phyloP scores from a whole-genome alignment of 163 green algal genomes.

The Trebouxiophyceae sp. region DNA sequence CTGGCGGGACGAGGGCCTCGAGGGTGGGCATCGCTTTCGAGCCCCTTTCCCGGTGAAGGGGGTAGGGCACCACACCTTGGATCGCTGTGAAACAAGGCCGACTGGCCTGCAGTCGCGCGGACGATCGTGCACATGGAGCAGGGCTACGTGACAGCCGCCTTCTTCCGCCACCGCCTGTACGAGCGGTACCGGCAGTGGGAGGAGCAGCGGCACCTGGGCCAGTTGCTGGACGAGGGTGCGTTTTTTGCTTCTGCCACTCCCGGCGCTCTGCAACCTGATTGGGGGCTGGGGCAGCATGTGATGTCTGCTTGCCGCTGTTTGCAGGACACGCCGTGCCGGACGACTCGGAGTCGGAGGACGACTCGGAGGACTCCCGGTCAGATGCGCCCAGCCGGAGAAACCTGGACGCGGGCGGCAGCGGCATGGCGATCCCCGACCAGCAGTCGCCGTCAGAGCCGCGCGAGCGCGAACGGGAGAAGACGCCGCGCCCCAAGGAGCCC shows the following conservation, averaged over 20 bases:
- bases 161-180: conserved; percentile 68
- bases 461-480: no score
- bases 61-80: no score
- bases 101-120: conserved; percentile 63
- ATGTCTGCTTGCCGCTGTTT: no score
- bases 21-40: no score
- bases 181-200: conserved; percentile 27
- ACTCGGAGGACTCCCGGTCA: not conserved
- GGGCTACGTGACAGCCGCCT: conserved; percentile 81
- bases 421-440: not conserved
- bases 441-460: no score
- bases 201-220: conserved; percentile 26
- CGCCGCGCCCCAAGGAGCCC: not conserved
- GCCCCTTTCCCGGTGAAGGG: no score
- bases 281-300: no score
- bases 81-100: no score
- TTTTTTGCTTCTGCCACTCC: no score
- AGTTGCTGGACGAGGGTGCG: conserved; percentile 16
- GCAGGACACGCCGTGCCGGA: not conserved
- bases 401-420: not conserved
- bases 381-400: not conserved
- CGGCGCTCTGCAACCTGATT: no score
- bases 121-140: conserved; percentile 88
- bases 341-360: not conserved
- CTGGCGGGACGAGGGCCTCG: conserved; percentile 70